These are phyloP conservation scores for Ustilago trichophora DNA, from an alignment of 1,284 basidiomycete genomes.

Conservation along the genomic window DNA sequence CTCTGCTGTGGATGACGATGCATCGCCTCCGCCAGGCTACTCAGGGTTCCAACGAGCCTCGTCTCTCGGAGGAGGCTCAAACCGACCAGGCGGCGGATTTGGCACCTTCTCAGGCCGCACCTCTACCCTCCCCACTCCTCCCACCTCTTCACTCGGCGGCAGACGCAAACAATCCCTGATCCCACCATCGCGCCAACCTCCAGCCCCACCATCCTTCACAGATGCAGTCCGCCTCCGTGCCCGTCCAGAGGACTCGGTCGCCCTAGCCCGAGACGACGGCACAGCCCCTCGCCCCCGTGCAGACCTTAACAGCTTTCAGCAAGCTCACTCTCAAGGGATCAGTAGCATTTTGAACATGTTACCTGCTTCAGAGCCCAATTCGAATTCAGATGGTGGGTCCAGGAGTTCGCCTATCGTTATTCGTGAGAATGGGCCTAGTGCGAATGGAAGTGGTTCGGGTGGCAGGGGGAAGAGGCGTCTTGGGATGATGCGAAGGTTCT, in stretches of 20 bases:
- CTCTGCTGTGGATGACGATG: slow-evolving; percentile 23
- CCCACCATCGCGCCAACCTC: slow-evolving; percentile 26
- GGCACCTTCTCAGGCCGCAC: slow-evolving; percentile 6
- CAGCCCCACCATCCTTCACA: slow-evolving; percentile 30
- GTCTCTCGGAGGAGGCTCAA: slow-evolving; percentile 11
- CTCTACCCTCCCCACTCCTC: background rate
- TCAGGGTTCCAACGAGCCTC: slow-evolving; percentile 39
- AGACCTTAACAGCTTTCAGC: slow-evolving; percentile 47
- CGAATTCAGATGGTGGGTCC: slow-evolving; percentile 6
- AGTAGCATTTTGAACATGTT: slow-evolving; percentile 29
- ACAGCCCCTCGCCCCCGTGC: slow-evolving; percentile 35
- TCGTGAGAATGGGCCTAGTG: background rate
- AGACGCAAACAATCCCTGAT: slow-evolving; percentile 26
- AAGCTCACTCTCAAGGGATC: slow-evolving; percentile 30
- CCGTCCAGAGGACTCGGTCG: slow-evolving; percentile 34
- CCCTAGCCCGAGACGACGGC: slow-evolving; percentile 16
- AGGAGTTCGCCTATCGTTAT: slow-evolving; percentile 29
- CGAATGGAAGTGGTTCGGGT: background rate
- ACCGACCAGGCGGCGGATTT: background rate
- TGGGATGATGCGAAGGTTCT: slow-evolving; percentile 33
- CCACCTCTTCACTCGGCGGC: background rate
- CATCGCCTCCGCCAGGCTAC: slow-evolving; percentile 10
- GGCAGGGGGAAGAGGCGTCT: slow-evolving; percentile 14
- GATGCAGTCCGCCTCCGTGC: slow-evolving; percentile 37
- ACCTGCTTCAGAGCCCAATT: background rate